Evolutionary conservation across 805 yeast species (phyloP).

Genomic region (Kregervanrija delftensis): DNA sequence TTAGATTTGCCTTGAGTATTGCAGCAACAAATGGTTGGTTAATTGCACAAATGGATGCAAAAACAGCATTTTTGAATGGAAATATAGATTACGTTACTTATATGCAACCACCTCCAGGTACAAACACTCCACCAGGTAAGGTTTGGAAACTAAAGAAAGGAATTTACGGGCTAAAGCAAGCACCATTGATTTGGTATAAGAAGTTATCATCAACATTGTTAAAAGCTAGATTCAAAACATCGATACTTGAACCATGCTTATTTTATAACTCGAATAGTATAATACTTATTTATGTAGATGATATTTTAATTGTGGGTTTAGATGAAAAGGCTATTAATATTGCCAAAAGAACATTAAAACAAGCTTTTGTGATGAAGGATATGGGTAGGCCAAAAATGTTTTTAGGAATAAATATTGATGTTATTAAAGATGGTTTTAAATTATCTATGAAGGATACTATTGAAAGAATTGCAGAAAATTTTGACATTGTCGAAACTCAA

Average conservation of each 20-base stretch:
- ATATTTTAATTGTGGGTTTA: background rate
- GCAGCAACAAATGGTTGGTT: no score
- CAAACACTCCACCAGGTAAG: no score
- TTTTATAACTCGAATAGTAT: background rate
- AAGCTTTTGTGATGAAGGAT: background rate
- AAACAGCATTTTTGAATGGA: no score
- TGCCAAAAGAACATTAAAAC: background rate
- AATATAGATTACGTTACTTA: constrained; percentile 5
- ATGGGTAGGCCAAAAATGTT: background rate
- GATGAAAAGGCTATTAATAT: background rate
- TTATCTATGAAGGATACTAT: background rate
- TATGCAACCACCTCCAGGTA: constrained; percentile 3
- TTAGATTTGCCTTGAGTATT: no score
- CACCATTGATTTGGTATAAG: constrained; percentile 1
- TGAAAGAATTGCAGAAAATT: background rate
- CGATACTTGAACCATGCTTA: constrained; percentile 2
- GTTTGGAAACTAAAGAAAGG: constrained; percentile 4
- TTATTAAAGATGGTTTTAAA: background rate
- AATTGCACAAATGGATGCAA: no score
- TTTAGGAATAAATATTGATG: background rate
- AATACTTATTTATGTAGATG: constrained; percentile 1
- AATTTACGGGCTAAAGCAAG: constrained; percentile 4
- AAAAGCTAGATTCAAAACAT: background rate
- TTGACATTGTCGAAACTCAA: background rate
- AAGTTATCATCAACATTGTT: background rate